phyloP scores from a whole-genome alignment of 2,329 filamentous ascomycete species.

The Knufia fluminis region DNA sequence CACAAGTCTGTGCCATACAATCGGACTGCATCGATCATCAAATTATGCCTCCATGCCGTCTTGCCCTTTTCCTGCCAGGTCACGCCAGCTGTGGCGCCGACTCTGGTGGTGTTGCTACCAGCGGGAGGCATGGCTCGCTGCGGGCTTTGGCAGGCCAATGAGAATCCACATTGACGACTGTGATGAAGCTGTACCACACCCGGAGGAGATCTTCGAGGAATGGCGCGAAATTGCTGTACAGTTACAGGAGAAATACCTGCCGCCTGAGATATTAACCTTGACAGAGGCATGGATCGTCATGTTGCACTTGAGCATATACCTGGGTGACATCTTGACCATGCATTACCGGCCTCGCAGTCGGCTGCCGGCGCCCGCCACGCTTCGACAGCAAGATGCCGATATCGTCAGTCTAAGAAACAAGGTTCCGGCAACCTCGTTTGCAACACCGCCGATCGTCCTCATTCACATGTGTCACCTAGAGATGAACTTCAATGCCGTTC shows the following conservation, averaged over 20 bases:
- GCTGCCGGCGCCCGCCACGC: not conserved
- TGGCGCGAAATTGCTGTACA: conserved; percentile 11
- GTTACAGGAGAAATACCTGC: conserved; percentile 16
- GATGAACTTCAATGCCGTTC: conserved; percentile 26
- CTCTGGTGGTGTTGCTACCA: conserved; percentile 36
- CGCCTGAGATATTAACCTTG: conserved; percentile 18
- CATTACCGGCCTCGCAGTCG: conserved; percentile 22
- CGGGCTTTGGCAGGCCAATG: conserved; percentile 33
- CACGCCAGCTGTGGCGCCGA: conserved; percentile 29
- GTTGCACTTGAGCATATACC: conserved; percentile 23
- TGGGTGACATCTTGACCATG: conserved; percentile 24
- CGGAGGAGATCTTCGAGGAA: conserved; percentile 25
- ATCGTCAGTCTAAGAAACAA: conserved; percentile 11
- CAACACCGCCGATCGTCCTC: not conserved
- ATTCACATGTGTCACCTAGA: conserved; percentile 25
- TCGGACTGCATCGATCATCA: conserved; percentile 34
- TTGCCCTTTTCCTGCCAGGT: conserved; percentile 17
- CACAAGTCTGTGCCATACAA: conserved; percentile 34
- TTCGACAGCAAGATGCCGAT: not conserved
- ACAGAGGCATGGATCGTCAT: conserved; percentile 20
- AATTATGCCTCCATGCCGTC: conserved; percentile 15
- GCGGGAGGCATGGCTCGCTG: conserved; percentile 34
- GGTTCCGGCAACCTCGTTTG: not conserved
- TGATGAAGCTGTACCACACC: conserved; percentile 27
- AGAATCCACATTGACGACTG: conserved; percentile 32